These are phyloP conservation scores for Zea mays DNA, from an alignment of 176 grass and related monocot species.

Conservation along the genomic window DNA sequence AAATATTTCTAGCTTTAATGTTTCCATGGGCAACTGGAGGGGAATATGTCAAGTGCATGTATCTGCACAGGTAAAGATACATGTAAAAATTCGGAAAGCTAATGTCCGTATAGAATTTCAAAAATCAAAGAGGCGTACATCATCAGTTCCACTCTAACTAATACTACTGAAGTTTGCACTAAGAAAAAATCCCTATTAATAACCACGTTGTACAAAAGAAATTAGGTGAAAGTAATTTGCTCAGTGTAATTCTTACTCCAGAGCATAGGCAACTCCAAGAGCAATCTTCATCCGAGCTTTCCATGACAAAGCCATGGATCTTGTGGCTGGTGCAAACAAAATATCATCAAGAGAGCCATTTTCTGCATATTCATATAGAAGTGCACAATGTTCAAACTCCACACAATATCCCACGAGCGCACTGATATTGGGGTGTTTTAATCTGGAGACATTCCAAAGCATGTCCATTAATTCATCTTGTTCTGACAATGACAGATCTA, in stretches of 20 bases:
- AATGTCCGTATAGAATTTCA: slow-evolving; percentile 17
- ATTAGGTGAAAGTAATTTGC: slow-evolving; percentile 7
- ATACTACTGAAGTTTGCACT: not conserved
- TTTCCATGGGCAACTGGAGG: slow-evolving; percentile 91
- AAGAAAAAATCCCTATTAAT: slow-evolving; percentile 21
- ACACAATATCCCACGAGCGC: slow-evolving; percentile 78
- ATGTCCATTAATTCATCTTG: slow-evolving; percentile 83
- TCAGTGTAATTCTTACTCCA: slow-evolving; percentile 59
- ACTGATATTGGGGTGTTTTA: slow-evolving; percentile 79
- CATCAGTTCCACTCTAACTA: slow-evolving; percentile 4
- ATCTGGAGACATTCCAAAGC: slow-evolving; percentile 73
- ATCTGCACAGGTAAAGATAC: slow-evolving; percentile 52
- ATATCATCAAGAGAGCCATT: slow-evolving; percentile 83
- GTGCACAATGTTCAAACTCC: slow-evolving; percentile 66
- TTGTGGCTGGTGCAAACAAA: slow-evolving; percentile 62
- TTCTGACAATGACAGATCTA: slow-evolving; percentile 71
- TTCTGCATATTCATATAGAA: slow-evolving; percentile 78
- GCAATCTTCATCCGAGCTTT: slow-evolving; percentile 88
- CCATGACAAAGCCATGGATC: slow-evolving; percentile 74
- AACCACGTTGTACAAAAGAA: slow-evolving; percentile 1
- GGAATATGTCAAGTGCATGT: slow-evolving; percentile 76
- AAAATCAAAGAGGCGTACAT: not conserved
- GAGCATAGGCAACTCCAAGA: slow-evolving; percentile 84
- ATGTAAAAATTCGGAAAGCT: slow-evolving; percentile 15
- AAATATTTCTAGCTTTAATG: slow-evolving; percentile 87